Base-by-base conservation (phyloP, 2,329 filamentous ascomycete genomes). In the Colletotrichum coccodes region DNA sequence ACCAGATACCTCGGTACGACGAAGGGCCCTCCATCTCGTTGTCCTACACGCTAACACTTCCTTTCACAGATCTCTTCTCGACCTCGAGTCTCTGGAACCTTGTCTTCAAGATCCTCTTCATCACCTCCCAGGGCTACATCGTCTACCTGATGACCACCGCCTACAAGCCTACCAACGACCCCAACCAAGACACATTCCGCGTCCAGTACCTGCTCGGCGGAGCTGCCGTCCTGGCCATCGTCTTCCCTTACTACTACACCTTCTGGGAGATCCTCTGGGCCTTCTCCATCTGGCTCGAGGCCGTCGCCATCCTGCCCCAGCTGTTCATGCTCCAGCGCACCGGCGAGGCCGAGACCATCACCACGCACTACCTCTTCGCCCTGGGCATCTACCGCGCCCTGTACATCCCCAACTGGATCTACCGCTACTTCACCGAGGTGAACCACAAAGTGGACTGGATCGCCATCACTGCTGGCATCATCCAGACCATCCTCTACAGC, bases 381-480 rank as follows among this genome's bases (percentile, higher is more conserved):
- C 86, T 99, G 42, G 96, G 96, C 38, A 85, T 91, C 71, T 99
- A 99, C 85, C 89, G 96, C 65, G 94, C 95, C 4, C 86, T 99
- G 64, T 99, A 99, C 83, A 99, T 99, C 74, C 96, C 96, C 73
- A 99, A 99, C 84, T 99, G 96, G 96, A 90, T 98, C 76, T 98
- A 94, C 83, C 88, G 96, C 64, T 98, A 95, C 82, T 88, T 93
- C 74, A 87, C 88, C 59, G 94, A 97, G 80, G 78, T 82, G 52
- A 85, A 89, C 58, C 91, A 94, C 79, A 92, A 87, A 80, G 79
- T 92, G 74, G 95, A 98, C 79, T 93, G 91, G 72, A 97, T 98
- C 73, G 92, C 95, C 23, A 92, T 98, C 59, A 78, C 96, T 71
- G 96, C 97, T 4, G 96, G 96, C 14, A 87, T 98, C 64, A 84